phyloP scores from a whole-genome alignment of 2,329 filamentous ascomycete species.

The Beauveria scarabaeidicola region DNA sequence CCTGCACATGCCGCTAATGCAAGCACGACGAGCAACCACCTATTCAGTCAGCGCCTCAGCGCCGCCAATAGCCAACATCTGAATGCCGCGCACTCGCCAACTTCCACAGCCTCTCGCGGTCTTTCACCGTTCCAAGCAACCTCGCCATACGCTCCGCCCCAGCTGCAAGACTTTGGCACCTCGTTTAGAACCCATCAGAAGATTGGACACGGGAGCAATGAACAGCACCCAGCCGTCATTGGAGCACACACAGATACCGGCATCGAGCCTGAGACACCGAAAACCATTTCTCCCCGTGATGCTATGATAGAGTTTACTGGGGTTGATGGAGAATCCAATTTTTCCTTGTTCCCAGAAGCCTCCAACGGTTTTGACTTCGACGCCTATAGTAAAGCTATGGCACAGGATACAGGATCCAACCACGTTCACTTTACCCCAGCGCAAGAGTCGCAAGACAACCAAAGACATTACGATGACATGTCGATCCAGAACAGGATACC shows the following conservation, averaged over 20 bases:
- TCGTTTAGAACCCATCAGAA: conserved; percentile 36
- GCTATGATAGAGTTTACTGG: conserved; percentile 80
- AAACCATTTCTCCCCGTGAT: conserved; percentile 93
- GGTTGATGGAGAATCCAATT: conserved; percentile 57
- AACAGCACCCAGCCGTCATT: conserved; percentile 47
- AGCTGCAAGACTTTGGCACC: conserved; percentile 34
- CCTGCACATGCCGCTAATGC: conserved; percentile 38
- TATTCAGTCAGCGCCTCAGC: conserved; percentile 69
- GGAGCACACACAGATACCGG: conserved; percentile 32
- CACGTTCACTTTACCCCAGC: conserved; percentile 13
- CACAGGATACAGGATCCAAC: conserved; percentile 16
- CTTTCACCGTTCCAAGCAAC: conserved; percentile 75
- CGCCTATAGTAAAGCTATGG: conserved; percentile 28
- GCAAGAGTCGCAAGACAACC: conserved; percentile 19
- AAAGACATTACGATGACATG: conserved; percentile 18
- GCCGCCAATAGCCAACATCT: conserved; percentile 69
- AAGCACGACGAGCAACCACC: conserved; percentile 42
- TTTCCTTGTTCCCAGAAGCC: conserved; percentile 64
- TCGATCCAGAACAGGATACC: conserved; percentile 33
- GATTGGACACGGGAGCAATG: conserved; percentile 52
- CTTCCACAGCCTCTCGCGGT: conserved; percentile 46
- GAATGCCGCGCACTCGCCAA: conserved; percentile 45
- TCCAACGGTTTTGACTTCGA: conserved; percentile 38
- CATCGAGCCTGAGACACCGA: conserved; percentile 46
- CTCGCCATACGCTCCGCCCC: conserved; percentile 49